A percentile compares a stretch with the other conserved stretches of the same genome.
phyloP scores from a whole-genome alignment of 192 early-diverging fungal species.

The Coemansia sp. region DNA sequence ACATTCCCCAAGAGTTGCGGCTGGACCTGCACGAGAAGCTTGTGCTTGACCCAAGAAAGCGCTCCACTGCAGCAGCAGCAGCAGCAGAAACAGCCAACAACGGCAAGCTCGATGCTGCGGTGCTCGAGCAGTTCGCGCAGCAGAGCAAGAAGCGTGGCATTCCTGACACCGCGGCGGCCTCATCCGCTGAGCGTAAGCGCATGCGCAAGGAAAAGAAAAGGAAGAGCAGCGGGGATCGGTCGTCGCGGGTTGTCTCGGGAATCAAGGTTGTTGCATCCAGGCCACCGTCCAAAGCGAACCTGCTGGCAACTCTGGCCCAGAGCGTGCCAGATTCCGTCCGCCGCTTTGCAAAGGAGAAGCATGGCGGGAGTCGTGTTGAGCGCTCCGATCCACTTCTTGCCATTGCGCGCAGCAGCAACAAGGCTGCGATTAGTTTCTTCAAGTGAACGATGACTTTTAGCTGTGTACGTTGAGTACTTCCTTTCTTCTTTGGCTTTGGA shows the following conservation, averaged over 20 bases:
- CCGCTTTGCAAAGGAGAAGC: conserved; percentile 23
- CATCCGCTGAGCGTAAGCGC: conserved; percentile 8
- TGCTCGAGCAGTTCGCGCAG: conserved; percentile 41
- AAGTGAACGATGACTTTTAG: conserved; percentile 3
- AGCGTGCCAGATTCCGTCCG: conserved; percentile 26
- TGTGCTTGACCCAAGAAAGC: neutral
- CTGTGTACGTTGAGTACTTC: neutral
- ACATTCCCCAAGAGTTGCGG: conserved; percentile 44
- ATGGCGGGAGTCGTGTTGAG: conserved; percentile 33
- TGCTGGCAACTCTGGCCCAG: conserved; percentile 41
- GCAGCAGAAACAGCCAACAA: neutral
- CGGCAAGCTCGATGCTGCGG: conserved; percentile 37
- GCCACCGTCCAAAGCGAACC: conserved; percentile 17
- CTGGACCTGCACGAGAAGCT: conserved; percentile 15
- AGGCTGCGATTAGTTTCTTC: conserved; percentile 43
- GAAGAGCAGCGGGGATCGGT: conserved; percentile 18
- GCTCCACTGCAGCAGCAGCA: neutral
- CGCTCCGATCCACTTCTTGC: conserved; percentile 37
- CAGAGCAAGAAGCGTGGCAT: conserved; percentile 14
- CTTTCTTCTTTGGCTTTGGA: neutral
- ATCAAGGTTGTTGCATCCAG: conserved; percentile 46
- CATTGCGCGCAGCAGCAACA: conserved; percentile 40
- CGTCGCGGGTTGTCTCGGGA: conserved; percentile 43
- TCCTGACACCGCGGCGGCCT: neutral
- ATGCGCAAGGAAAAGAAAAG: conserved; percentile 2